These are phyloP conservation scores for Pseudevernia furfuracea DNA, from an alignment of 495 filamentous ascomycete genomes.

Conservation along the genomic window DNA sequence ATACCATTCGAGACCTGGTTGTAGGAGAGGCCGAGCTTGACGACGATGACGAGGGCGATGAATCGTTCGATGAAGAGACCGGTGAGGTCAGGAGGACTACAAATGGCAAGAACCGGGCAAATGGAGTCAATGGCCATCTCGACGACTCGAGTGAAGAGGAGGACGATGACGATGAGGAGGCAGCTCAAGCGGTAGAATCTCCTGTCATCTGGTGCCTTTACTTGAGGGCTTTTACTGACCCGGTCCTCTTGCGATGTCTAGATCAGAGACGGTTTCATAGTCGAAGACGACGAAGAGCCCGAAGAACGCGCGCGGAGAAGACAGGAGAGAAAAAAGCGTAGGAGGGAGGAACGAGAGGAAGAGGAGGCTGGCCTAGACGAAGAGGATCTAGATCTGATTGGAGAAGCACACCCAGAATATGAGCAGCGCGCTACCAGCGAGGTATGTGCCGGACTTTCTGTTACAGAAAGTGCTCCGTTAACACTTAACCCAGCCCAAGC, in stretches of 20 bases:
- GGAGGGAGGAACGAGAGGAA: constrained; percentile 62
- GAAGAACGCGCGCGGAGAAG: constrained; percentile 56
- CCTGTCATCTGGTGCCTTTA: background rate
- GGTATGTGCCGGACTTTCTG: constrained; percentile 38
- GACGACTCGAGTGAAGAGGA: constrained; percentile 94
- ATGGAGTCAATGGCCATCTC: constrained; percentile 39
- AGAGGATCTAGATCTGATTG: constrained; percentile 93
- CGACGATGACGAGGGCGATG: constrained; percentile 85
- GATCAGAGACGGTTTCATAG: constrained; percentile 92
- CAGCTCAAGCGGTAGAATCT: constrained; percentile 46
- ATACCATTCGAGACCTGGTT: constrained; percentile 63
- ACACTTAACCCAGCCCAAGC: constrained; percentile 57
- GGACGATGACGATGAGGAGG: constrained; percentile 88
- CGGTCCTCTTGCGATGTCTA: constrained; percentile 28
- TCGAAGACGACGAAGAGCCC: constrained; percentile 82
- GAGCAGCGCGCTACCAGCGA: constrained; percentile 55
- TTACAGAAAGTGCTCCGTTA: constrained; percentile 2
- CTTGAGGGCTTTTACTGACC: background rate
- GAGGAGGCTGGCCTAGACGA: constrained; percentile 89
- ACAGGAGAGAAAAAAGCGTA: constrained; percentile 60
- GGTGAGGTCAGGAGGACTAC: constrained; percentile 50
- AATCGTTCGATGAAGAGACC: constrained; percentile 75
- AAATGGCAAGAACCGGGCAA: constrained; percentile 36
- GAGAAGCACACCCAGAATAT: constrained; percentile 62
- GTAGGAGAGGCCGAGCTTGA: constrained; percentile 79